Conservation (phyloP, 1,139 yeast species). For the Debaryomyces udenii region DNA sequence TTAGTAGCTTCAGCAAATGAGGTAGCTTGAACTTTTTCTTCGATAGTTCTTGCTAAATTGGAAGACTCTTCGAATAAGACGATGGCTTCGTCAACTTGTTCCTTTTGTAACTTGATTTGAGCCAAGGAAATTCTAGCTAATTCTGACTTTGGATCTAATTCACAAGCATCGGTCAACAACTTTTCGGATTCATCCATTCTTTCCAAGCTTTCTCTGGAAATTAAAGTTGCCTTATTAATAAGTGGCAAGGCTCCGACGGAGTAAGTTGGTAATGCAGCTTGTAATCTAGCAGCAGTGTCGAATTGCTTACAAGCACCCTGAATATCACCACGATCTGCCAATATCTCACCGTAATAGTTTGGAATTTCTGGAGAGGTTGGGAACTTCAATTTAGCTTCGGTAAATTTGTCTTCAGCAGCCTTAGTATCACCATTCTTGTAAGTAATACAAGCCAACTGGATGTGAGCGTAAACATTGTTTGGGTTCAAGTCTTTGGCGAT, state of each 20-base stretch:
- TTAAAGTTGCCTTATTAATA: constrained; percentile 82
- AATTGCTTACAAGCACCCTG: constrained; percentile 80
- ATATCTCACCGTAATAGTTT: constrained; percentile 92
- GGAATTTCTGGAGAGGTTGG: constrained; percentile 91
- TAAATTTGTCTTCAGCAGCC: constrained; percentile 69
- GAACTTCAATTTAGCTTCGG: constrained; percentile 73
- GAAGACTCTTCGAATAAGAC: constrained; percentile 81
- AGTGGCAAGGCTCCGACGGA: constrained; percentile 87
- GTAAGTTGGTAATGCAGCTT: constrained; percentile 61
- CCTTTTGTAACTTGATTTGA: constrained; percentile 84
- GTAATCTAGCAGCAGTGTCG: constrained; percentile 84
- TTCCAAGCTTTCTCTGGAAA: constrained; percentile 59
- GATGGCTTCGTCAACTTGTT: constrained; percentile 81
- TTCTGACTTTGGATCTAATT: constrained; percentile 85
- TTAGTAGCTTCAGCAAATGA: constrained; percentile 91
- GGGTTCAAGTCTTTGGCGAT: constrained; percentile 77
- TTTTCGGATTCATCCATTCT: constrained; percentile 64
- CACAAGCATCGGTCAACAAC: constrained; percentile 74
- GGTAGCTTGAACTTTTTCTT: constrained; percentile 89
- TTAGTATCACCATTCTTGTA: constrained; percentile 74
- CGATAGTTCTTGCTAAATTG: constrained; percentile 76
- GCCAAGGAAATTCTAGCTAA: constrained; percentile 89
- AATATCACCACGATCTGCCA: constrained; percentile 78
- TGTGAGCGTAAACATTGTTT: constrained; percentile 78
- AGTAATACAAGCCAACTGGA: constrained; percentile 90